These are phyloP conservation scores for Suillus spraguei DNA, from an alignment of 768 basidiomycete species.

Conservation along the genomic window DNA sequence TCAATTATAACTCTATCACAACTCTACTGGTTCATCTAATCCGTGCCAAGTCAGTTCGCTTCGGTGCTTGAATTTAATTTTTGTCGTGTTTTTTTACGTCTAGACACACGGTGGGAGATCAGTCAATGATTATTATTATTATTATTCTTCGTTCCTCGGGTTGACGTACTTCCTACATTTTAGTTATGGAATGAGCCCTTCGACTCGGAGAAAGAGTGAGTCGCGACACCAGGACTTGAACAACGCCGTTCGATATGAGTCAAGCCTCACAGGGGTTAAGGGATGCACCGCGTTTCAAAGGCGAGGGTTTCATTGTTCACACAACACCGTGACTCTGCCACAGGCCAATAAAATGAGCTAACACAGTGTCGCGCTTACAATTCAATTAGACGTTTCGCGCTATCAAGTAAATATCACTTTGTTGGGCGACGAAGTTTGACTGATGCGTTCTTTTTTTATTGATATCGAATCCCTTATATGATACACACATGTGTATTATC, in stretches of 20 bases:
- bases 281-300: background rate
- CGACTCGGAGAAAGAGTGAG: background rate
- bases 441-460: constrained; percentile 8
- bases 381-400: background rate
- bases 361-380: background rate
- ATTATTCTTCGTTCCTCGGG: background rate
- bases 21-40: constrained; percentile 6
- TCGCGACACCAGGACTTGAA: background rate
- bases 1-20: constrained; percentile 1
- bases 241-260: background rate
- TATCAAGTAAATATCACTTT: constrained; percentile 4
- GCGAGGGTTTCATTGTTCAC: constrained; percentile 6
- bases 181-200: background rate
- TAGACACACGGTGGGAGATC: background rate
- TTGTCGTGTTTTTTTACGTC: constrained; percentile 3
- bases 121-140: too few species aligned
- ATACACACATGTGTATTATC: background rate
- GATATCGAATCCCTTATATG: background rate
- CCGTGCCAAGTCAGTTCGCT: constrained; percentile 2
- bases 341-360: background rate
- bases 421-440: background rate
- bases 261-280: constrained; percentile 1
- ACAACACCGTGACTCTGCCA: background rate
- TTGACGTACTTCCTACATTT: background rate
- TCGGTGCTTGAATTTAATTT: constrained; percentile 5